Conservation (phyloP, 345 rosid genomes). For the Hibiscus trionum region DNA sequence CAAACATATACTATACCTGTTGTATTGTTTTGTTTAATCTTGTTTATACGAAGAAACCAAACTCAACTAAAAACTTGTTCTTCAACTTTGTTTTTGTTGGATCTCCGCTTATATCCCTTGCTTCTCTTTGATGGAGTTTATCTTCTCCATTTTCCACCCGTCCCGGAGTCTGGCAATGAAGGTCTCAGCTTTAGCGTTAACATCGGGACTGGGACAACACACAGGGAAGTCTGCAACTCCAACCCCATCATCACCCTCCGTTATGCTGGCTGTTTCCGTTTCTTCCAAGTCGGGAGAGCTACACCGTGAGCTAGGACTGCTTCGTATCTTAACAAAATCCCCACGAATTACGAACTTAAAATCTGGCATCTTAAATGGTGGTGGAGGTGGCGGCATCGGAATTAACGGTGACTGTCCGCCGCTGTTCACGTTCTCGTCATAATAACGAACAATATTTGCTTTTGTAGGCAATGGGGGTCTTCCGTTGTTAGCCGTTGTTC, state of each 20-base stretch:
- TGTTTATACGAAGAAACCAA: not conserved
- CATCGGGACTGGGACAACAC: constrained; percentile 84
- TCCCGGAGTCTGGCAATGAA: constrained; percentile 76
- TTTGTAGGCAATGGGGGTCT: constrained; percentile 65
- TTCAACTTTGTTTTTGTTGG: not conserved
- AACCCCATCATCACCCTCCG: constrained; percentile 23
- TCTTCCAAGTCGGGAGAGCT: constrained; percentile 53
- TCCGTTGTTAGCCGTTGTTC: constrained; percentile 11
- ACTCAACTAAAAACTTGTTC: not conserved
- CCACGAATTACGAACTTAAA: constrained; percentile 33
- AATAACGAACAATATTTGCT: constrained; percentile 1
- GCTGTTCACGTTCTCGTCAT: constrained; percentile 30
- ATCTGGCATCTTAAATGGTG: constrained; percentile 46
- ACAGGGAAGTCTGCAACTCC: constrained; percentile 14
- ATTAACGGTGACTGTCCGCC: constrained; percentile 37
- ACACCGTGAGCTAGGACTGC: constrained; percentile 53
- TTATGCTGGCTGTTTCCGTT: constrained; percentile 14
- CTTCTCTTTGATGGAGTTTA: constrained; percentile 52
- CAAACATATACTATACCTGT: not conserved
- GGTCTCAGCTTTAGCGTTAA: constrained; percentile 63
- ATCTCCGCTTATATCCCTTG: not conserved
- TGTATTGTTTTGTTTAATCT: not conserved
- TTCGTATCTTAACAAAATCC: constrained; percentile 46
- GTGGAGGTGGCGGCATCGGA: constrained; percentile 51
- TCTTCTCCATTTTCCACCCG: constrained; percentile 76